A percentile compares a stretch with the other conserved stretches of the same genome.
phyloP scores from a whole-genome alignment of 305 asterid genomes.

The Fraxinus angustifolia region DNA sequence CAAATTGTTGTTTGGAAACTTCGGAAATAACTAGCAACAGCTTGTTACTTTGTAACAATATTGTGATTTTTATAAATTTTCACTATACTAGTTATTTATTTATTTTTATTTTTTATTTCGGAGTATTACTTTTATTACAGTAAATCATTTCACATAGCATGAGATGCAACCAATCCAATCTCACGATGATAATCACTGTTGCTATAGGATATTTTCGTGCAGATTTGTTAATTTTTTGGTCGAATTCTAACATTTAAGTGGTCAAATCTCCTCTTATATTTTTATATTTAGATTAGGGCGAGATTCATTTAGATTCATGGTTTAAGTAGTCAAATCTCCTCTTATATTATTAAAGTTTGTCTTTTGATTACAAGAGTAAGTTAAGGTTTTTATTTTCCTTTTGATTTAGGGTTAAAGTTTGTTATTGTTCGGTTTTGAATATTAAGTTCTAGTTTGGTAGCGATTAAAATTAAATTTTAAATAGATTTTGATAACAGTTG shows the following conservation, averaged over 20 bases:
- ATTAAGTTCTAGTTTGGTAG: not conserved
- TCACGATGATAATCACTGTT: not conserved
- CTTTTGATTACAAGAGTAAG: not conserved
- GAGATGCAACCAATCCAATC: not conserved
- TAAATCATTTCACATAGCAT: not conserved
- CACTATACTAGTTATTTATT: not conserved
- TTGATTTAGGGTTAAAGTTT: not conserved
- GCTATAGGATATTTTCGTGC: not conserved
- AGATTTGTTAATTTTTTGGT: not conserved
- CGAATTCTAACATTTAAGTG: not conserved
- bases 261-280: not conserved
- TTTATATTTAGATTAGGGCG: too few species aligned
- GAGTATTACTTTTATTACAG: not conserved
- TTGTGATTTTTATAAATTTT: not conserved
- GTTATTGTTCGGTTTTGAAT: not conserved
- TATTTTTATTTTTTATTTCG: not conserved
- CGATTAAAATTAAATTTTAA: not conserved
- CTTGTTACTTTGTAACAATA: not conserved
- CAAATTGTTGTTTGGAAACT: not conserved
- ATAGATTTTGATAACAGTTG: too few species aligned
- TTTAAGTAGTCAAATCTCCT: too few species aligned
- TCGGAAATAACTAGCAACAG: not conserved
- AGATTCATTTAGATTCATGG: too few species aligned
- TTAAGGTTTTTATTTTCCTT: not conserved
- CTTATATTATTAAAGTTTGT: too few species aligned